These are phyloP conservation scores for Purpureocillium takamizusanense DNA, from an alignment of 2,329 filamentous ascomycete genomes.

Conservation along the genomic window DNA sequence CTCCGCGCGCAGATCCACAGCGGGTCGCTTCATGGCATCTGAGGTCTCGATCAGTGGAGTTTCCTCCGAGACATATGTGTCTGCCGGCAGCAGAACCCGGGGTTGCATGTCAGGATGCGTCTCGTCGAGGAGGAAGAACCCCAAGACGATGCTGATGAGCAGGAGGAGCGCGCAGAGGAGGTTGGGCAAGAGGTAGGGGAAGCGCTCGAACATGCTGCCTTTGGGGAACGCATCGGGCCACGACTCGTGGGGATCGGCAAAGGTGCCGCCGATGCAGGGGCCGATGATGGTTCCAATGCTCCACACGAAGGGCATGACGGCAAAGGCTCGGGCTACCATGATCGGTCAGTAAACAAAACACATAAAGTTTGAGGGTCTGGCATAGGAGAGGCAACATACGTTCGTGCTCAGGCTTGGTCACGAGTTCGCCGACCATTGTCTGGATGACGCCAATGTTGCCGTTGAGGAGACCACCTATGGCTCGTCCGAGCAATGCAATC, in stretches of 20 bases:
- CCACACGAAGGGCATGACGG: conserved; percentile 94
- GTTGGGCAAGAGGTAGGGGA: conserved; percentile 86
- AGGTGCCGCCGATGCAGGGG: conserved; percentile 77
- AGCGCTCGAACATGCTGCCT: conserved; percentile 62
- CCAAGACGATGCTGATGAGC: conserved; percentile 67
- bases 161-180: conserved; percentile 72
- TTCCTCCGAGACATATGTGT: conserved; percentile 50
- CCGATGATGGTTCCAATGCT: conserved; percentile 83
- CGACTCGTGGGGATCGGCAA: conserved; percentile 67
- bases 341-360: conserved; percentile 8
- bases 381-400: conserved; percentile 45
- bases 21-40: conserved; percentile 62
- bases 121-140: conserved; percentile 76
- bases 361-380: background rate
- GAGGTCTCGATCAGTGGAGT: conserved; percentile 70
- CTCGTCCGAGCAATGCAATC: conserved; percentile 68
- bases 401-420: conserved; percentile 76
- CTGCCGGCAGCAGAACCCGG: conserved; percentile 32
- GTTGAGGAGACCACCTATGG: conserved; percentile 74
- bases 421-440: conserved; percentile 86
- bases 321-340: conserved; percentile 70
- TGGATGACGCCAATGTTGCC: conserved; percentile 88
- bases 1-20: conserved; percentile 66
- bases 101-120: conserved; percentile 79
- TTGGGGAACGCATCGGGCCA: conserved; percentile 64